A percentile compares a stretch with the other conserved stretches of the same genome.
Evolutionary conservation across 1,139 yeast genomes (phyloP).

Genomic region (Magnusiomyces sp.): DNA sequence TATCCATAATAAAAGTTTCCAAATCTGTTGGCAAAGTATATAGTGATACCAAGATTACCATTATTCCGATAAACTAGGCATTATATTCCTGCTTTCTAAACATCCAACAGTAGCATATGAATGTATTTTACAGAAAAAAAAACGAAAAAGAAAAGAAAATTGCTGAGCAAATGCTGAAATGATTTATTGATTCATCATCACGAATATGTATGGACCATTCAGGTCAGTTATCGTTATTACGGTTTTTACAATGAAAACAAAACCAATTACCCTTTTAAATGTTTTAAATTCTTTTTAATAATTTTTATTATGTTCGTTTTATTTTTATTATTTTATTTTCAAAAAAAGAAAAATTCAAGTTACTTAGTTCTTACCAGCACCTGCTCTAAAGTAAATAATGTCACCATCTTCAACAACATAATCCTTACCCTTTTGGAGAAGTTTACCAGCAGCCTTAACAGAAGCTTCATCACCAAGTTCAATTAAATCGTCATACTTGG

Average conservation of each 20-base stretch:
- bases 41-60: background rate
- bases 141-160: no score
- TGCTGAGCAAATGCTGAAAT: no score
- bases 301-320: background rate
- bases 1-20: background rate
- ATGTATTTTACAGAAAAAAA: no score
- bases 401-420: slow-evolving; percentile 91
- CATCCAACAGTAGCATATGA: no score
- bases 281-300: background rate
- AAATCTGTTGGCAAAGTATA: no score
- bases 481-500: slow-evolving; percentile 72
- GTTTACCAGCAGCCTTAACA: slow-evolving; percentile 90
- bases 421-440: slow-evolving; percentile 91
- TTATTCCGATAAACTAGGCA: background rate
- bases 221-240: no score
- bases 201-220: no score
- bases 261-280: background rate
- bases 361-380: slow-evolving; percentile 75
- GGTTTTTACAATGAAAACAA: background rate
- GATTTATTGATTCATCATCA: no score
- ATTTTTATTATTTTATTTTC: background rate
- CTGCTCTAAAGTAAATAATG: slow-evolving; percentile 88
- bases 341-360: no score
- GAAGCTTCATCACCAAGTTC: slow-evolving; percentile 79
- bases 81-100: no score